Percentiles rank a stretch among this genome's conserved stretches.
phyloP scores from a whole-genome alignment of 345 rosid species.

The Geranium brycei region DNA sequence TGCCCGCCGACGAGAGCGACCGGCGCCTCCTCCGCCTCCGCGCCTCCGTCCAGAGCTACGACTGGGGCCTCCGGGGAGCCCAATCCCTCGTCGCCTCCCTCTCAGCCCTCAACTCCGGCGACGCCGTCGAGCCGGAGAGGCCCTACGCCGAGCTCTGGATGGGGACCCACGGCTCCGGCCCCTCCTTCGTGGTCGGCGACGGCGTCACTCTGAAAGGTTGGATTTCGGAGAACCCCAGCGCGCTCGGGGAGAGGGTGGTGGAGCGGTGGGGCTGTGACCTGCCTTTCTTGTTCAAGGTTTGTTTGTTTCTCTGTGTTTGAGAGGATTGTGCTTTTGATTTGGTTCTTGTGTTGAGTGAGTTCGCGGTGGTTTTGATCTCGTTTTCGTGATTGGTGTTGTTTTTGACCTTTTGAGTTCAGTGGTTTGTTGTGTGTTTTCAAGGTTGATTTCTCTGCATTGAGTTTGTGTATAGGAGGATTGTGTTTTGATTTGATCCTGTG shows the following conservation, averaged over 20 bases:
- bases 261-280: conserved; percentile 91
- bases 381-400: too few relatives aligned
- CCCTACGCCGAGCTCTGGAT: conserved; percentile 78
- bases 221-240: conserved; percentile 55
- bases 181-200: conserved; percentile 38
- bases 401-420: too few relatives aligned
- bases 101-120: conserved; percentile 41
- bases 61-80: conserved; percentile 69
- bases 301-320: not conserved
- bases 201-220: conserved; percentile 49
- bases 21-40: conserved; percentile 29
- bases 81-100: conserved; percentile 63
- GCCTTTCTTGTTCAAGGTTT: conserved; percentile 91
- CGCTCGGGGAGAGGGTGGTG: conserved; percentile 65
- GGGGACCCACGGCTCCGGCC: conserved; percentile 82
- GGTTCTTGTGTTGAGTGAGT: too few relatives aligned
- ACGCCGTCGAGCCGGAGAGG: conserved; percentile 23
- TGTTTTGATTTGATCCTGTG: too few relatives aligned
- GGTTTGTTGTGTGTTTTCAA: too few relatives aligned
- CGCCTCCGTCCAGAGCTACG: conserved; percentile 71
- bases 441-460: too few relatives aligned
- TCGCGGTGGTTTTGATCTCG: too few relatives aligned
- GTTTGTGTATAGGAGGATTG: too few relatives aligned
- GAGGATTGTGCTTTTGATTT: too few relatives aligned
- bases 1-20: too few relatives aligned